Base-by-base conservation (phyloP, 2,329 filamentous ascomycete species). In the Colletotrichum nymphaeae region DNA sequence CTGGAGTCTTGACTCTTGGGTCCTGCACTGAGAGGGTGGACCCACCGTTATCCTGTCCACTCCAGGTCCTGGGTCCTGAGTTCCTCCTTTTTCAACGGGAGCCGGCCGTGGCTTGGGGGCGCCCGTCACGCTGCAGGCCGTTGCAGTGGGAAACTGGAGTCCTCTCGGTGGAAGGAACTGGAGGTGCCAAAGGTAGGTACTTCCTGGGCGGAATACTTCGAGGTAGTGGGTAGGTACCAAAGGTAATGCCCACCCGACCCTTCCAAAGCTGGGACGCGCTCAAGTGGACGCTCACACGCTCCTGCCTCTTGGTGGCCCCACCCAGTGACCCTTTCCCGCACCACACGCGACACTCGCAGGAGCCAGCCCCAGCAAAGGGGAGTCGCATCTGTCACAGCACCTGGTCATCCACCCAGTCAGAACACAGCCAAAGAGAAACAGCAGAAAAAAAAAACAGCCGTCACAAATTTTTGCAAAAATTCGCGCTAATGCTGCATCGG, bases 401-500 rank as follows among this genome's bases (percentile, higher is more conserved):
- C 42, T 22, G 42, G 42, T 22, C 42, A 49, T 42, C 42, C 19
- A 22, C 42, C 68, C 68, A 30, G 49, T 46, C 14, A 26, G 57
- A 56, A 53, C 42, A 32, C 58, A 53, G 28, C 22, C 28, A 49
- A 30, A 49, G 7, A n/a, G 6, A 22, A 63, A 63, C 58, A 67
- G 65, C 55, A 46, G 37, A 6, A 9, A n/a, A 46, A 49, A 49
- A 49, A 49, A 49, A 49, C 46, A 66, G 59, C 59, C 55, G 32
- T 69, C 56, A 71, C 28, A 71, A 72, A 71, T 52, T 52, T 73
- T 73, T 73, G 71, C 71, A 56, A 72, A 74, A 69, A 55, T 53
- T 67, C 68, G 59, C 68, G 72, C 74, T 67, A 75, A 66, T 42
- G 26, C 69, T 59, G 63, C 69, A 59, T 63, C 37, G 16, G 14